Percentiles rank a stretch among this genome's conserved stretches.
These are phyloP conservation scores for Saturnispora zaruensis DNA, from an alignment of 805 yeast species.

Conservation along the genomic window DNA sequence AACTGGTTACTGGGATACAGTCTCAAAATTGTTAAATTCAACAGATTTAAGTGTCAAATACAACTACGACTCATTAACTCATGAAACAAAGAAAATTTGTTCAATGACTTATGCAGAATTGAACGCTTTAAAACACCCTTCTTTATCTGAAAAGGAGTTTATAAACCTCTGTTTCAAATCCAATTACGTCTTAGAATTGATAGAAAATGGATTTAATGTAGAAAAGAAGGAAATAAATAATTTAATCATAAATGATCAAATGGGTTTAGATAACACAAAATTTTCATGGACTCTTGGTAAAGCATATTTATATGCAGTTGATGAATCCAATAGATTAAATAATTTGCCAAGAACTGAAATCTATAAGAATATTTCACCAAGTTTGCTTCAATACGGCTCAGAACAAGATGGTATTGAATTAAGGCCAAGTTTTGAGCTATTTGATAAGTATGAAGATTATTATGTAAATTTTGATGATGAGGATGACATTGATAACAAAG, in stretches of 20 bases:
- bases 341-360: constrained; percentile 32
- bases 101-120: constrained; percentile 29
- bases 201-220: constrained; percentile 46
- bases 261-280: constrained; percentile 57
- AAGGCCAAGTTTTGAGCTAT: constrained; percentile 35
- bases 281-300: constrained; percentile 91
- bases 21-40: constrained; percentile 35
- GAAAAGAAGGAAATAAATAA: constrained; percentile 17
- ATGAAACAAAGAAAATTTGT: constrained; percentile 41
- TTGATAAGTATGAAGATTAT: constrained; percentile 15
- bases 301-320: constrained; percentile 53
- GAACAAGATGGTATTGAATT: constrained; percentile 34
- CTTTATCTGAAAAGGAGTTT: constrained; percentile 17
- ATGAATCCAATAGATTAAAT: constrained; percentile 32
- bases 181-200: constrained; percentile 47
- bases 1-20: constrained; percentile 60
- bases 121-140: not conserved
- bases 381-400: constrained; percentile 43
- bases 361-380: constrained; percentile 40
- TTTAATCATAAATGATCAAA: constrained; percentile 44
- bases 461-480: constrained; percentile 9
- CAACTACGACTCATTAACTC: constrained; percentile 36
- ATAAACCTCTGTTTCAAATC: constrained; percentile 53
- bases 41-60: constrained; percentile 24
- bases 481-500: not conserved